Base-by-base conservation (phyloP, 768 basidiomycete genomes). In the Polyporus arcularius region DNA sequence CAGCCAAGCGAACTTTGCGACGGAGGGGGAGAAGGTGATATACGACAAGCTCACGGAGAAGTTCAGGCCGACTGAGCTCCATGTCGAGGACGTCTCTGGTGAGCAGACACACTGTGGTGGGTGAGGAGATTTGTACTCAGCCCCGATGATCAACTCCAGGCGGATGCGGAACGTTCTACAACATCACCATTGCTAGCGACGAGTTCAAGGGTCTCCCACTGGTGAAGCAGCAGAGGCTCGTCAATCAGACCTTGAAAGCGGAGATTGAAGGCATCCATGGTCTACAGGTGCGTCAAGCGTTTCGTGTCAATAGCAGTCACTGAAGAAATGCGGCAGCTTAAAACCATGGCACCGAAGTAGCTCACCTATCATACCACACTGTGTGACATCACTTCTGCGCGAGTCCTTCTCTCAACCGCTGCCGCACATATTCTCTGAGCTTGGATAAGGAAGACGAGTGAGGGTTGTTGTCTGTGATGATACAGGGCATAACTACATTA, bases 31-130 rank as follows among this genome's bases (percentile, higher is more conserved):
- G 75, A 76, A 78, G 61, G 73, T 73, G 58, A 95, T 96, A 55
- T 80, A 80, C 64, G 71, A 79, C 26, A 98, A 96, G 75, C 78
- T 98, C 31, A 80, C 79, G 12, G 81, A 84, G 42, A 84, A 76
- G 67, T 94, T 99, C 72, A 75, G 81, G n/a, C 92, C 96, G 10
- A 85, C 88, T 14, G 83, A 88, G 61, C 77, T 98, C 18, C 82
- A 86, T 62, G 95, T 98, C 2, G 88, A 95, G 76, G 96, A 99
- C 73, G 85, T 96, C n/a, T 98, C 96, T 30, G 96, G 96, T 95
- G 26, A 42, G 53, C 46, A 31, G 26, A 14, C 49, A 11, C 26
- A 41, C 16, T 28, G 8, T 32, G 15, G n/a, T 6, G 39, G 6
- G 41, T 46, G 8, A 28, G 14, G 14, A 35, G 9, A 38, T 0